Evolutionary conservation across 257 asterid species (phyloP), one percentile per base, ranked within the genome.

Genomic region (Fraxinus excelsior): DNA sequence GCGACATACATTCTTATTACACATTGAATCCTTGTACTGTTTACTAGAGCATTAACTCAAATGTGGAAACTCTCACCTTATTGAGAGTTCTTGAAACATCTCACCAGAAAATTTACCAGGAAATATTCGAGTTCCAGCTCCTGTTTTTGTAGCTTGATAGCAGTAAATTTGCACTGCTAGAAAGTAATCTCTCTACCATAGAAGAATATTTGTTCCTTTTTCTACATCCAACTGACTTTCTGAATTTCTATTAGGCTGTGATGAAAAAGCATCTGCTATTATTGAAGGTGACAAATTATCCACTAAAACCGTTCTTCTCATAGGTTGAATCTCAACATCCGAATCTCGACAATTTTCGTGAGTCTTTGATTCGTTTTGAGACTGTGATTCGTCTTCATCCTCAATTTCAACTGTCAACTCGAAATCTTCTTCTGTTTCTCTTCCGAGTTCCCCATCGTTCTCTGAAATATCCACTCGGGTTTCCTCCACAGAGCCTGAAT

Each of bases 231-330:
- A 31, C 29, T 72, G 76, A 32, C 69, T 70, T 14, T 53, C 88
- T 10, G 78, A 74, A 70, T 26, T 79, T 32, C 83, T 46, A 42
- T 67, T 80, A 23, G 73, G 71, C 35, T 70, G 72, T 14, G n/a
- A 80, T n/a, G 82, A 35, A 38, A 72, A 71, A 72, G 81, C 89
- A 69, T 76, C 58, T 3, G 69, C 74, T 2, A 85, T 67, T 82
- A 72, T 65, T 0, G 82, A 78, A 0, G 87, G 87, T 25, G 94
- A 80, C 23, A 85, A 25, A 14, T 82, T 79, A 77, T 87, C 96
- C 87, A 89, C 10, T 0, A 94, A 89, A 25, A 86, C 88, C 21
- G 97, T 86, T 83, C 96, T 85, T 79, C 96, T 84, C 69, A 79
- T 25, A 0, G 82, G 78, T 14, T 77, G 81, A 51, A 86, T 11